phyloP scores from a whole-genome alignment of 225 moss, liverwort and hornwort species.

The Sphagnum tenellum region DNA sequence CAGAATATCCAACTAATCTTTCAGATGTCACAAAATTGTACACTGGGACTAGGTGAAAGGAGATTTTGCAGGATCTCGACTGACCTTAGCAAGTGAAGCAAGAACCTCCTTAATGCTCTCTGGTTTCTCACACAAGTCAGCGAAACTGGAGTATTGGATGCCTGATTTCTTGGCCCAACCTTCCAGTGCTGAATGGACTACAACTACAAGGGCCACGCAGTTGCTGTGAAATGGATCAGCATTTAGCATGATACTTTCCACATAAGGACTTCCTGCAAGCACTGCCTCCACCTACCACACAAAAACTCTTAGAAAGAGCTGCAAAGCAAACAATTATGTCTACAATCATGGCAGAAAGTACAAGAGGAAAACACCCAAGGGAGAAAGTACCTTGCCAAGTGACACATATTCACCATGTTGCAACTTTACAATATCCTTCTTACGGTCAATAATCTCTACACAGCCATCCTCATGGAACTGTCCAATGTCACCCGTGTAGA shows the following conservation, averaged over 20 bases:
- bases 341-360: too few relatives aligned
- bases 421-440: constrained; percentile 51
- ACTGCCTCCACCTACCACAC: constrained; percentile 30
- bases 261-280: constrained; percentile 32
- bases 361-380: too few relatives aligned
- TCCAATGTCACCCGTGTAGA: constrained; percentile 40
- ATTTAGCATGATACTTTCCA: constrained; percentile 37
- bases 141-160: constrained; percentile 14
- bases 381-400: constrained; percentile 27
- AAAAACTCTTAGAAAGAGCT: background rate
- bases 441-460: constrained; percentile 44
- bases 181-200: constrained; percentile 30
- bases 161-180: constrained; percentile 21
- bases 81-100: constrained; percentile 20
- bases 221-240: constrained; percentile 30
- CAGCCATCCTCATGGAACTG: constrained; percentile 39
- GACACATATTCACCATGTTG: constrained; percentile 58
- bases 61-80: too few relatives aligned
- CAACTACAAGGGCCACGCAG: constrained; percentile 30
- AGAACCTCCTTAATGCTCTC: constrained; percentile 29
- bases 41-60: too few relatives aligned
- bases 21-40: too few relatives aligned
- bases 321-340: too few relatives aligned
- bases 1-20: too few relatives aligned
- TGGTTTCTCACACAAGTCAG: constrained; percentile 21